Evolutionary conservation across 225 moss, liverwort and hornwort genomes (phyloP), one percentile per base, ranked within the genome.

Genomic region (Pseudisothecium myosuroides): DNA sequence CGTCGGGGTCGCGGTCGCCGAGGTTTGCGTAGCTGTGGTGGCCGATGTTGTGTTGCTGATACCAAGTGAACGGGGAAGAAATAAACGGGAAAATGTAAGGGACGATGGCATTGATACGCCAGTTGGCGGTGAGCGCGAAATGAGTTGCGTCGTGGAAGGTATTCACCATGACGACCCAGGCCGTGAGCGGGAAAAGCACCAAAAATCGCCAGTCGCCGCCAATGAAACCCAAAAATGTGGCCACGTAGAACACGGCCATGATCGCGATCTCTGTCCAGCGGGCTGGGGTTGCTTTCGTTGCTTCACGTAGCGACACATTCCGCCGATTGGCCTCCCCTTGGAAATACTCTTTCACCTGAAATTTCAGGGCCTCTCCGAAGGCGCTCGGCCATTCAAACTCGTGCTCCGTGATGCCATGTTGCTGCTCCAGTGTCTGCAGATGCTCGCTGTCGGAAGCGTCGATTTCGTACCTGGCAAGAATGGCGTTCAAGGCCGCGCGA

Each of bases 91-190:
- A 94, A 27, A 93, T 18, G 71, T 95, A 95, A 9, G 93, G 92
- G 3, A 95, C 56, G 4, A 67, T 16, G 8, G 91, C 90, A 83
- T 93, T 95, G n/a, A 88, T 16, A 76, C 88, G 92, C 95, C 95
- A 95, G 82, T 87, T 90, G 83, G 66, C 55, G 29, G 93, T 86
- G 11, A 95, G 84, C 4, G 94, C 93, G 32, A 95, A 95, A 81
- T 95, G 95, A 0, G 94, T 91, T 47, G 81, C 94, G 47, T 95
- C 95, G 82, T 95, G 95, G 4, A 92, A 94, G 8, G 91, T 92
- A 24, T 93, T 95, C 76, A 90, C 94, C 0, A 64, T 82, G 10
- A 90, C 2, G 6, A 94, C 16, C 95, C 95, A 95, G 0, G 77
- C 75, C 7, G 67, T 60, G n/a, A 95, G 47, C 58, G 93, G 90